Conservation (phyloP, 202 grass and related monocot genomes). For the Hordeum pubiflorum region DNA sequence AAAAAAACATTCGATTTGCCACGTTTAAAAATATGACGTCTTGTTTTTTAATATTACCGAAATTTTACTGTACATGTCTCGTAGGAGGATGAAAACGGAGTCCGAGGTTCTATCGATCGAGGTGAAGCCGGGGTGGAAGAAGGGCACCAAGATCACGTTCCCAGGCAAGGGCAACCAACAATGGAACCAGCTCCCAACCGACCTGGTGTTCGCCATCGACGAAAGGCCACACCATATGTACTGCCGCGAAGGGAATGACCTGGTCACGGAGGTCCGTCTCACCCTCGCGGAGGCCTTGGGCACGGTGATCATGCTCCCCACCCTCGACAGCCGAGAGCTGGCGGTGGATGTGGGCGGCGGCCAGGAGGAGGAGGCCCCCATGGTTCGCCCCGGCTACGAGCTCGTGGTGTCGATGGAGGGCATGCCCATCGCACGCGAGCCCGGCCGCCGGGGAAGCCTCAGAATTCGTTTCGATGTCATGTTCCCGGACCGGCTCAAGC, state of each 20-base stretch:
- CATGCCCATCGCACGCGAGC: slow-evolving; percentile 67
- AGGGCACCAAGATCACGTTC: slow-evolving; percentile 79
- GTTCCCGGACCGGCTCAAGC: slow-evolving; percentile 41
- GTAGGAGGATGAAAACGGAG: slow-evolving; percentile 43
- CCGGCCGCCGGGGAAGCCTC: slow-evolving; percentile 43
- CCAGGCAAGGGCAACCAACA: slow-evolving; percentile 51
- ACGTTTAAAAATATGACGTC: no score
- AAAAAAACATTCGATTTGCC: no score
- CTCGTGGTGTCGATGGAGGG: slow-evolving; percentile 54
- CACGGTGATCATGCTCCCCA: slow-evolving; percentile 39
- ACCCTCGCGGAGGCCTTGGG: slow-evolving; percentile 53
- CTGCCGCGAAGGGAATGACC: slow-evolving; percentile 59
- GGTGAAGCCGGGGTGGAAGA: slow-evolving; percentile 89
- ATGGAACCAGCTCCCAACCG: slow-evolving; percentile 28
- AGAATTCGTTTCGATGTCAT: slow-evolving; percentile 46
- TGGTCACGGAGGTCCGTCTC: slow-evolving; percentile 28
- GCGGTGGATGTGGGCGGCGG: slow-evolving; percentile 31
- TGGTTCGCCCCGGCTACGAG: slow-evolving; percentile 51
- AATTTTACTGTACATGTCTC: no score
- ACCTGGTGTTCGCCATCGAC: slow-evolving; percentile 69
- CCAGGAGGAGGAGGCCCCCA: slow-evolving; percentile 24
- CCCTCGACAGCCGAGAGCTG: slow-evolving; percentile 55
- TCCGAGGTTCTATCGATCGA: slow-evolving; percentile 57
- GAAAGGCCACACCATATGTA: slow-evolving; percentile 66
- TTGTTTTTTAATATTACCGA: no score